Evolutionary conservation across 1,139 yeast genomes (phyloP).

Genomic region (Pichia sp.): DNA sequence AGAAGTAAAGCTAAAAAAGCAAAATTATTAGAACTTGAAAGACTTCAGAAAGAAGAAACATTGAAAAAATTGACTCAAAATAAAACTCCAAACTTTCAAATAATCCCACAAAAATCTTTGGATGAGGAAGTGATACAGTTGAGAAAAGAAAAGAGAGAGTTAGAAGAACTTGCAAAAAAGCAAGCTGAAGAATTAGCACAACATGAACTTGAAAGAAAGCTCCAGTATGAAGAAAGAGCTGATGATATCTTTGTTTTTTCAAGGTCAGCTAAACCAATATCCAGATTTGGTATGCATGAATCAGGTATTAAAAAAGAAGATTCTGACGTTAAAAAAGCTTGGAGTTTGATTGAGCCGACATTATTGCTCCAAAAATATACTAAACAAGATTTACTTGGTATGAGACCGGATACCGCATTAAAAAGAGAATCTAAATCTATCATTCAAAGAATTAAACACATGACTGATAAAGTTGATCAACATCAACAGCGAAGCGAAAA

Average conservation of each 20-base stretch:
- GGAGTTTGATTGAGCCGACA: neutral
- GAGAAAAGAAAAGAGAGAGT: neutral
- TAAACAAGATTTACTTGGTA: slow-evolving; percentile 5
- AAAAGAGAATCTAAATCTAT: slow-evolving; percentile 1
- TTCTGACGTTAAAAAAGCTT: neutral
- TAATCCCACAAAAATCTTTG: neutral
- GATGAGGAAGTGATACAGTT: neutral
- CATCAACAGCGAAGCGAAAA: neutral
- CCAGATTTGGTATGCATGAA: neutral
- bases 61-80: no score
- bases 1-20: slow-evolving; percentile 80
- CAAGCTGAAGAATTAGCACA: neutral
- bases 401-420: slow-evolving; percentile 11
- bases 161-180: neutral
- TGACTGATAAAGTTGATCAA: neutral
- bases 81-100: no score
- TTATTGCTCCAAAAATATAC: slow-evolving; percentile 1
- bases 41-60: slow-evolving; percentile 38
- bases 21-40: slow-evolving; percentile 60
- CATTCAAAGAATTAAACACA: slow-evolving; percentile 1
- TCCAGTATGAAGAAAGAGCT: neutral
- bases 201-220: neutral
- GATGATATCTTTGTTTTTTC: neutral
- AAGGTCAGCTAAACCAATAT: neutral
- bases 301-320: neutral